Conservation (phyloP, 2,329 filamentous ascomycete genomes). For the Talaromyces sp. region DNA sequence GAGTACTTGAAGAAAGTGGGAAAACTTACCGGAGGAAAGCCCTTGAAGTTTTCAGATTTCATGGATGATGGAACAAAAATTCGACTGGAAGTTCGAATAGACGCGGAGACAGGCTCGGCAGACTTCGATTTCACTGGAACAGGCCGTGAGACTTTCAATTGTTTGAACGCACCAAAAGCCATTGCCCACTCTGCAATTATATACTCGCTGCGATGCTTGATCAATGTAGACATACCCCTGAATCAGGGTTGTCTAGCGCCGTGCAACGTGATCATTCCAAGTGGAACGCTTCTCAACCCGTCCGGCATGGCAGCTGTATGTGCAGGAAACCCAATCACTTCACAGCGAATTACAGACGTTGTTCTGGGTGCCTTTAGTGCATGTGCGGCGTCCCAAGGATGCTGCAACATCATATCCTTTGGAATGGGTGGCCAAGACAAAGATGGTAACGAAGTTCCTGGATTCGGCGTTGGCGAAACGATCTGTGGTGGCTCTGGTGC, state of each 20-base stretch:
- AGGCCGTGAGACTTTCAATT: conserved; percentile 71
- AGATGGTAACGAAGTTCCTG: conserved; percentile 52
- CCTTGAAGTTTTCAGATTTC: conserved; percentile 68
- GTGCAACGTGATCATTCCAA: conserved; percentile 66
- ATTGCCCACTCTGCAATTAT: conserved; percentile 81
- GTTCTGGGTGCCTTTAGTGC: conserved; percentile 74
- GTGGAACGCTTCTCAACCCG: conserved; percentile 66
- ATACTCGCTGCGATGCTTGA: conserved; percentile 74
- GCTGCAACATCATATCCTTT: conserved; percentile 81
- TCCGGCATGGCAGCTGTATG: conserved; percentile 73
- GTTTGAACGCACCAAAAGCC: conserved; percentile 75
- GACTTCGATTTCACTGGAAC: conserved; percentile 75
- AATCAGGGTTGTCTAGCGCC: conserved; percentile 81
- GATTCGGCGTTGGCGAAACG: conserved; percentile 84
- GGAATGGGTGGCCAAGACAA: conserved; percentile 66
- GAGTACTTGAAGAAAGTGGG: conserved; percentile 65
- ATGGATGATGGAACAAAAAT: conserved; percentile 86
- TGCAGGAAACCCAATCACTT: conserved; percentile 73
- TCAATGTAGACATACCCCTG: conserved; percentile 74
- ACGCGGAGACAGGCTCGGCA: conserved; percentile 66
- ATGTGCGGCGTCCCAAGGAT: conserved; percentile 72
- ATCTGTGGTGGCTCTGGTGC: conserved; percentile 77
- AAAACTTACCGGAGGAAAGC: conserved; percentile 60
- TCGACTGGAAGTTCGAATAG: conserved; percentile 66
- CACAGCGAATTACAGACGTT: conserved; percentile 75